Evolutionary conservation across 257 asterid species (phyloP).

Genomic region (Nicotiana undulata): DNA sequence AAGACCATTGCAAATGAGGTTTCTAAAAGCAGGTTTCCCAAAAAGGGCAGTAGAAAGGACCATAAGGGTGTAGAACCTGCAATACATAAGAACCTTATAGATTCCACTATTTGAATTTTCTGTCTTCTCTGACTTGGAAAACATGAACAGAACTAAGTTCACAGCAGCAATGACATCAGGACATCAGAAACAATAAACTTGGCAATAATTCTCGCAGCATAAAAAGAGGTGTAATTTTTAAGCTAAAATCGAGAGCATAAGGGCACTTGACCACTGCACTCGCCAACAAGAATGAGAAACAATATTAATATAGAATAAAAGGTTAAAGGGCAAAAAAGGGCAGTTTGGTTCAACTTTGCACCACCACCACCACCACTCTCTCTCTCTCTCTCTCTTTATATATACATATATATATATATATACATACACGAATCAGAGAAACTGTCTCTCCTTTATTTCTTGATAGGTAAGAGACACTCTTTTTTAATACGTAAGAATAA

Average conservation of each 20-base stretch:
- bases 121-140: not conserved
- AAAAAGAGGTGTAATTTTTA: not conserved
- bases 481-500: no score
- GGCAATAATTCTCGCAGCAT: not conserved
- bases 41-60: constrained; percentile 94
- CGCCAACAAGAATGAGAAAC: not conserved
- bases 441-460: no score
- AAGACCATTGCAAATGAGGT: constrained; percentile 97
- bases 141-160: constrained; percentile 2
- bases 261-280: not conserved
- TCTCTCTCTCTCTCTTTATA: no score
- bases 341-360: no score
- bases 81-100: not conserved
- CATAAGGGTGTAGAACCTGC: constrained; percentile 92
- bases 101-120: not conserved
- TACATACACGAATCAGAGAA: no score
- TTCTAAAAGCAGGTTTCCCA: constrained; percentile 93
- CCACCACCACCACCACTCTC: no score
- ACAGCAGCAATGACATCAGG: not conserved
- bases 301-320: no score
- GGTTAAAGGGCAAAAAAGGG: no score
- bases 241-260: not conserved
- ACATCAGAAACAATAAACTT: no score
- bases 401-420: no score
- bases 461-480: no score